Percentiles rank a stretch among this genome's conserved stretches.
phyloP scores from a whole-genome alignment of 257 asterid genomes.

The Solanum megistacrolobum region DNA sequence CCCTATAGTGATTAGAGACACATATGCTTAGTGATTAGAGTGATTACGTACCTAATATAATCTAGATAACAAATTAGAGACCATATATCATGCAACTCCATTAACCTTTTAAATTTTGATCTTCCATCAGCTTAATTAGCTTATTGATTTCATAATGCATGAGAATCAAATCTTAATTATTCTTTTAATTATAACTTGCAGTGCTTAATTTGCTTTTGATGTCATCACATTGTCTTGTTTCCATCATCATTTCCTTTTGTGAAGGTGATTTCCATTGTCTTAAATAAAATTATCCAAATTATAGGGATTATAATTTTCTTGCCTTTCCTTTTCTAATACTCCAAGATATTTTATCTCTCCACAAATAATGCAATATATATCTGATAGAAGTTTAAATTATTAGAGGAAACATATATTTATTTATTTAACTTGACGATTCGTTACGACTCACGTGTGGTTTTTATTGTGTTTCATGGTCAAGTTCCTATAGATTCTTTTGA shows the following conservation, averaged over 20 bases:
- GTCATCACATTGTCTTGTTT: neutral
- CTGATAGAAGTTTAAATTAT: neutral
- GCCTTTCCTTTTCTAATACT: neutral
- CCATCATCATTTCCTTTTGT: neutral
- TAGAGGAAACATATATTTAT: neutral
- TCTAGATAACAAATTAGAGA: neutral
- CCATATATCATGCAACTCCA: neutral
- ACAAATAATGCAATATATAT: neutral
- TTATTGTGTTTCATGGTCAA: neutral
- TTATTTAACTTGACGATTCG: neutral
- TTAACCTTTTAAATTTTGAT: neutral
- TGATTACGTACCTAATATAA: neutral
- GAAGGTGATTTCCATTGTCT: neutral
- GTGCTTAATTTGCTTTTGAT: neutral
- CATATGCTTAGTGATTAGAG: neutral
- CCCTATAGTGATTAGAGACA: neutral
- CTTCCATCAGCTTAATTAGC: neutral
- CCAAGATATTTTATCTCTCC: neutral
- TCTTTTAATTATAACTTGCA: neutral
- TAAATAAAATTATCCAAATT: neutral
- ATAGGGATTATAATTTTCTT: neutral
- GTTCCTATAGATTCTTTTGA: neutral
- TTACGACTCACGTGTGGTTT: neutral
- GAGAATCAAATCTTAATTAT: neutral
- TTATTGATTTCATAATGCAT: neutral